Base-by-base conservation (phyloP, 495 filamentous ascomycete species). In the Aspergillus sclerotioniger region DNA sequence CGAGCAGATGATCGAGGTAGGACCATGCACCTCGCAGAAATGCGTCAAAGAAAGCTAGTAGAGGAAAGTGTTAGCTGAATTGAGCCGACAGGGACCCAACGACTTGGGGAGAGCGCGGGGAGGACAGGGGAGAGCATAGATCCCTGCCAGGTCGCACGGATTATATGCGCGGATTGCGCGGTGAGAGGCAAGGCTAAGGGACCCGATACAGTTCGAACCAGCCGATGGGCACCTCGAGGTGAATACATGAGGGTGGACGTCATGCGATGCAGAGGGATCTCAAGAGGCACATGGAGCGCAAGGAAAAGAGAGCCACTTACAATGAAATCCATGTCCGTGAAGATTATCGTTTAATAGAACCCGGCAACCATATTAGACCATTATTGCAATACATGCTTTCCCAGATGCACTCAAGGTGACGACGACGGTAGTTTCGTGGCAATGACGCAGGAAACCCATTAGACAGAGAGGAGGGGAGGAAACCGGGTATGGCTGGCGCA, bases 21-120 rank as follows among this genome's bases (percentile, higher is more conserved):
- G 92, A 59, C 92, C 92, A 80, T 97, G 92, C 65, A 91, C 81
- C 74, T 97, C 92, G 80, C 92, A 97, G 73, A 96, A 97, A 77
- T 97, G 92, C 67, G 92, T 92, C 63, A 97, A 84, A 70, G 91
- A 95, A 67, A 96, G 84, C 92, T 97, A 52, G 62, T 35, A 41
- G 28, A 35, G 39, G 33, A 21, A 28, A 21, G 13, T 8, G 21
- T 43, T 58, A 48, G 57, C 62, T 46, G 51, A 44, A 51, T 57
- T 17, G 12, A 10, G 53, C 51, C 20, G 44, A 55, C 19, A 8
- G 6, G 54, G 53, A 57, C 47, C 52, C 43, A 28, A 53, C 29
- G 28, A 8, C 52, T 41, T 32, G 53, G 44, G 41, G 33, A 47
- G 20, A 45, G 17, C 28, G 51, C 35, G 47, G 44, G 51, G 21